A percentile compares a stretch with the other conserved stretches of the same genome.
Conservation (phyloP, 192 early-diverging fungal genomes). For the Cladochytrium replicatum region DNA sequence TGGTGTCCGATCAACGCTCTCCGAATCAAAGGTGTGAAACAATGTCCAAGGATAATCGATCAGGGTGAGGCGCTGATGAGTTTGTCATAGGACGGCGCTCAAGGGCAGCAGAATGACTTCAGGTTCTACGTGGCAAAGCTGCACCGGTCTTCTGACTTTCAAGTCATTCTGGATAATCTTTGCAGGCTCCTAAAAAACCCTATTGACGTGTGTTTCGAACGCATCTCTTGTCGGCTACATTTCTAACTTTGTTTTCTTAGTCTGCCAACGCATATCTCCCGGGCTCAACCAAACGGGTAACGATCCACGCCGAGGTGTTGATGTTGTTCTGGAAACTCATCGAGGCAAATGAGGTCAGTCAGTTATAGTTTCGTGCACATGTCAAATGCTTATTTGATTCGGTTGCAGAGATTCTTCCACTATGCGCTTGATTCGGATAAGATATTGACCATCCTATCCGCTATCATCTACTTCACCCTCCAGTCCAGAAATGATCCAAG, state of each 20-base stretch:
- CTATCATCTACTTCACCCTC: constrained; percentile 51
- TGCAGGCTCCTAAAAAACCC: constrained; percentile 75
- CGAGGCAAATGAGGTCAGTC: constrained; percentile 62
- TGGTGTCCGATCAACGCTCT: no score
- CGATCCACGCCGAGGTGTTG: constrained; percentile 53
- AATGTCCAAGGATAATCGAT: no score
- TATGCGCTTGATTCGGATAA: constrained; percentile 51
- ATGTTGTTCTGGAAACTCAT: constrained; percentile 81
- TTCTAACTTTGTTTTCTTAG: constrained; percentile 11
- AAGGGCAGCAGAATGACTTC: constrained; percentile 63
- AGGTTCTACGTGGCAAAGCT: constrained; percentile 68
- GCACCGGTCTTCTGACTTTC: constrained; percentile 74
- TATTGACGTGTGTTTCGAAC: constrained; percentile 32
- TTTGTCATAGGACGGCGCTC: no score
- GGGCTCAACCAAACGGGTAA: constrained; percentile 60
- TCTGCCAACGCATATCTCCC: constrained; percentile 66
- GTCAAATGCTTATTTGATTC: not conserved
- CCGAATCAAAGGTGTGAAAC: no score
- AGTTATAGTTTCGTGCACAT: not conserved
- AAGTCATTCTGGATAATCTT: constrained; percentile 66
- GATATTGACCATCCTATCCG: constrained; percentile 48
- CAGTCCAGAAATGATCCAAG: constrained; percentile 50
- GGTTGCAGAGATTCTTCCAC: constrained; percentile 46
- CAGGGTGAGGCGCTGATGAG: no score
- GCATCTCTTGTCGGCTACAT: not conserved